Base-by-base conservation (phyloP, 2,329 filamentous ascomycete species). In the Neoarthrinium moseri region DNA sequence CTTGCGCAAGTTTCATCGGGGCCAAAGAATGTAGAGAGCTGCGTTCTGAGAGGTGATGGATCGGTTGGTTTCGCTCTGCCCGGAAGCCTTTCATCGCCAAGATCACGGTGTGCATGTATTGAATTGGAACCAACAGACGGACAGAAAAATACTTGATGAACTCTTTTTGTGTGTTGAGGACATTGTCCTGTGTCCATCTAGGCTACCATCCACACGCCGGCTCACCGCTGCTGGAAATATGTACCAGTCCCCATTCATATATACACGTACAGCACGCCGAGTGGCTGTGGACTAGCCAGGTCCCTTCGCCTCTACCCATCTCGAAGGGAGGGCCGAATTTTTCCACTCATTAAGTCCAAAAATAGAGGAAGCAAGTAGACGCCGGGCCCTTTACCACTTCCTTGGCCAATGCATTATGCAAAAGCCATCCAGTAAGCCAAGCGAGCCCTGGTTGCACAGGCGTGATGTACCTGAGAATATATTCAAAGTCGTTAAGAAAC, bases 201-300 rank as follows among this genome's bases (percentile, higher is more conserved):
- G n/a, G n/a, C 32, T 11, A 15, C 13, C n/a, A 34, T 34, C 32
- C 32, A 17, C 32, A n/a, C 7, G 32, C 32, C 32, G n/a, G n/a
- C 32, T 40, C 32, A 17, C 27, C 37, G 21, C 27, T 18, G 37
- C 37, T 40, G 17, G 15, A 26, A 17, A 20, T 40, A 15, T 40
- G 37, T 40, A 15, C 37, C 37, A 40, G 15, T 27, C 23, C 37
- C 17, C 24, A 18, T 40, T 18, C 22, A 40, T 40, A 26, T 40
- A 40, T 26, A 40, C 24, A 13, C 12, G 23, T 40, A 40, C 23
- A 40, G n/a, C n/a, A n/a, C n/a, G n/a, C n/a, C n/a, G n/a, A n/a
- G n/a, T 29, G 6, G 37, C 23, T 40, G 13, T 21, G n/a, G 8
- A 12, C 15, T 15, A 34, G 22, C 38, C 11, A 11, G 21, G 11